phyloP scores from a whole-genome alignment of 257 asterid species.

The Solanum lignicaule region DNA sequence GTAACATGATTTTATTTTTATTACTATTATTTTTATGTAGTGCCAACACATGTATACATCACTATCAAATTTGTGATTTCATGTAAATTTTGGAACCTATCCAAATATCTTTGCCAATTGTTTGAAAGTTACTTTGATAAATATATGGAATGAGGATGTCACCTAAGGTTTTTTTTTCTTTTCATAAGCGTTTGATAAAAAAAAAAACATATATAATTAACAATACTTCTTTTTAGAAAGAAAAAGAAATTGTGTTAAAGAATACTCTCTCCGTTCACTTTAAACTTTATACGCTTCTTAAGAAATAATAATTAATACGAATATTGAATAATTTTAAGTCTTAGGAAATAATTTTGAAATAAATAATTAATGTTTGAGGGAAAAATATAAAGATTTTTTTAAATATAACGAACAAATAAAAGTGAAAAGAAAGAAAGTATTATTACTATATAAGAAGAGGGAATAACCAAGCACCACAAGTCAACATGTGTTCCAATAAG shows the following conservation, averaged over 20 bases:
- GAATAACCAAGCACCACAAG: no score
- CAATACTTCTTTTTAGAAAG: neutral
- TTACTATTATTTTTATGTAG: neutral
- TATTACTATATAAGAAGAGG: no score
- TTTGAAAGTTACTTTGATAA: neutral
- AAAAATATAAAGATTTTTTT: no score
- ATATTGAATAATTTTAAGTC: no score
- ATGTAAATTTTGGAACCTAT: conserved; percentile 5
- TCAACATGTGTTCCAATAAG: no score
- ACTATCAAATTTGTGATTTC: conserved; percentile 10
- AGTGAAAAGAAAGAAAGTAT: neutral
- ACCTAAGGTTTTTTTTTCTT: neutral
- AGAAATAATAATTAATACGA: no score
- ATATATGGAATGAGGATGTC: neutral
- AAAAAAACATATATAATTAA: neutral
- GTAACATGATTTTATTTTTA: neutral
- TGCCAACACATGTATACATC: conserved; percentile 3
- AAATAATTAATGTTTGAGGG: neutral
- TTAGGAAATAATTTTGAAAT: no score
- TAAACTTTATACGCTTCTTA: no score
- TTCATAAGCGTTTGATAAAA: neutral
- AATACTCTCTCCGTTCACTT: neutral
- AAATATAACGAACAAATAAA: no score
- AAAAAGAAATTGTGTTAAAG: neutral
- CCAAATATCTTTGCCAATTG: neutral